Conservation (phyloP, 208 protist species). For the Wallacemonas rigidus region DNA sequence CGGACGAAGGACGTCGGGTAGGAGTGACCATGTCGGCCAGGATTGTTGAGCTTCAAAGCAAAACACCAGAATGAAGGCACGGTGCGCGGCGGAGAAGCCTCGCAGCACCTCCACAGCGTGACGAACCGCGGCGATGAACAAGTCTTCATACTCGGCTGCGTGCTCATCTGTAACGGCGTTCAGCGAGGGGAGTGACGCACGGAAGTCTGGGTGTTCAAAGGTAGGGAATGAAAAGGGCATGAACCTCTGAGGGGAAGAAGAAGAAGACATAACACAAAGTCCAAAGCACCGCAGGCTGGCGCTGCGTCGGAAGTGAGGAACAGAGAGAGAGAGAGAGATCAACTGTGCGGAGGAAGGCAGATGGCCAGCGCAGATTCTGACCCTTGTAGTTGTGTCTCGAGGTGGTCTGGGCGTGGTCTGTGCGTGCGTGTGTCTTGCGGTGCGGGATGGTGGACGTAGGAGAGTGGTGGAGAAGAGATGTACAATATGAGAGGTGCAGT, state of each 20-base stretch:
- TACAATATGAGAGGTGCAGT: too few relatives aligned
- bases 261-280: slow-evolving; percentile 1
- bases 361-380: background rate
- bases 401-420: background rate
- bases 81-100: background rate
- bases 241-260: background rate
- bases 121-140: background rate
- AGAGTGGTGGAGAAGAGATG: too few relatives aligned
- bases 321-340: slow-evolving; percentile 2
- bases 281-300: background rate
- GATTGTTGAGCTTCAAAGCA: background rate
- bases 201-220: background rate
- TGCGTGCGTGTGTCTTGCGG: background rate
- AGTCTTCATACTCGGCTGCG: background rate
- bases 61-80: background rate
- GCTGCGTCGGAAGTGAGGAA: background rate
- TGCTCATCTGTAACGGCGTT: background rate
- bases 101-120: background rate
- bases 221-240: background rate
- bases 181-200: background rate
- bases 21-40: background rate
- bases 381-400: background rate
- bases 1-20: background rate
- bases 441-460: too few relatives aligned
- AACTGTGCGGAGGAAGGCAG: background rate